Base-by-base conservation (phyloP, 306 rosid species). In the Hippophae rhamnoides region DNA sequence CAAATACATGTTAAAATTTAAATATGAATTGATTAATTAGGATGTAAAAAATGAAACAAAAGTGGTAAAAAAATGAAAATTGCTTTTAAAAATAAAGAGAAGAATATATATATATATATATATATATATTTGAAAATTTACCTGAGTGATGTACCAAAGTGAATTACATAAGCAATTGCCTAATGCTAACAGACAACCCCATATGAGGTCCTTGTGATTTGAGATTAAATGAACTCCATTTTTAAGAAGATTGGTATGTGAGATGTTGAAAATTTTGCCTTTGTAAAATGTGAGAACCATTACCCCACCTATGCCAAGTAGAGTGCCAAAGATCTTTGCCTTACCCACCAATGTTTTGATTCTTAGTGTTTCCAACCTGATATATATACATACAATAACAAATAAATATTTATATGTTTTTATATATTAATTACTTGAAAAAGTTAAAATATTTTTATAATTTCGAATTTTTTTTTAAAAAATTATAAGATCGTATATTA, bases 91-190 rank as follows among this genome's bases (percentile, higher is more conserved):
- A 18, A 18, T 18, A 18, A 18, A 18, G 23, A 18, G 23, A 18
- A 18, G 23, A 18, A 18, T 18, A 18, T n/a, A n/a, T n/a, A n/a
- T n/a, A n/a, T n/a, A n/a, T n/a, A n/a, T n/a, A n/a, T n/a, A n/a
- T n/a, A n/a, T n/a, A n/a, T 18, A 18, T 18, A 18, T 18, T 18
- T 18, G 23, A 18, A 18, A 26, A 6, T 7, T 13, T 14, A 69
- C 67, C 73, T 69, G 73, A 56, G 48, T 38, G 10, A 69, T 61
- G 13, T 45, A 50, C 73, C 69, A 69, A 12, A 69, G 10, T 8
- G 58, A 58, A 62, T 12, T 61, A 7, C 63, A 47, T 1, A 27
- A 43, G 27, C 68, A 47, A 38, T 62, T 56, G 18, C 53, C 52
- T 8, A 62, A 43, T 27, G 41, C 50, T 40, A 69, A 31, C 1